Conservation (phyloP, 305 asterid species). For the Caryopteris hybrid region DNA sequence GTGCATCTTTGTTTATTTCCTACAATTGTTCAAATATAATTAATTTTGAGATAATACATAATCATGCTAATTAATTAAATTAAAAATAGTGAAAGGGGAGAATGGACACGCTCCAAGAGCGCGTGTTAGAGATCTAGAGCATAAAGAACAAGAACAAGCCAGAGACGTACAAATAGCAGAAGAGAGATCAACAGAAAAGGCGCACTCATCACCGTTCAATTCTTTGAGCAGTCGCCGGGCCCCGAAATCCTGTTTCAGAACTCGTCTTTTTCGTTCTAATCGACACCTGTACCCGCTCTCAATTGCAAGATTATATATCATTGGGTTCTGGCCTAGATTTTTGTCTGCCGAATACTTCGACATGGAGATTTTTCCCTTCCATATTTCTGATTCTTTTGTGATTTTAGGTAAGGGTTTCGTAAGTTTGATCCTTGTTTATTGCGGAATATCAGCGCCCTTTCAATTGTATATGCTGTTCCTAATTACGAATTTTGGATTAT, state of each 20-base stretch:
- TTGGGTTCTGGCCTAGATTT: conserved; percentile 11
- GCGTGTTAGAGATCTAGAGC: conserved; percentile 17
- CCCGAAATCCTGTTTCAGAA: background rate
- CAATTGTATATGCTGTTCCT: background rate
- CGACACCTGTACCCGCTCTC: background rate
- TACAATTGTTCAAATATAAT: too few species aligned
- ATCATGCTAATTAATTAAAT: background rate
- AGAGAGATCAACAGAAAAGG: conserved; percentile 6
- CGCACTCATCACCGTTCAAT: conserved; percentile 39
- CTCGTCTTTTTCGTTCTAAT: background rate
- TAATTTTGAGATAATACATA: background rate
- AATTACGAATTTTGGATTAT: background rate
- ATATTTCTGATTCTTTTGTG: conserved; percentile 20
- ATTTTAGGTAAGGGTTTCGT: conserved; percentile 37
- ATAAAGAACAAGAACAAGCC: conserved; percentile 17
- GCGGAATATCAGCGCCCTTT: background rate
- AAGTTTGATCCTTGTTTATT: background rate
- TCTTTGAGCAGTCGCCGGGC: conserved; percentile 33
- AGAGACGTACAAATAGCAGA: background rate
- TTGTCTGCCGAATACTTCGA: conserved; percentile 7
- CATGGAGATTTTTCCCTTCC: conserved; percentile 41
- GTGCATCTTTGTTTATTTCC: too few species aligned
- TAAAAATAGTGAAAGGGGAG: background rate
- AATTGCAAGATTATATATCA: background rate
- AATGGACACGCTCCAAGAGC: conserved; percentile 15